Evolutionary conservation across 106 monocot genomes (phyloP), one percentile per base, ranked within the genome.

Genomic region (Amphibolis antarctica): DNA sequence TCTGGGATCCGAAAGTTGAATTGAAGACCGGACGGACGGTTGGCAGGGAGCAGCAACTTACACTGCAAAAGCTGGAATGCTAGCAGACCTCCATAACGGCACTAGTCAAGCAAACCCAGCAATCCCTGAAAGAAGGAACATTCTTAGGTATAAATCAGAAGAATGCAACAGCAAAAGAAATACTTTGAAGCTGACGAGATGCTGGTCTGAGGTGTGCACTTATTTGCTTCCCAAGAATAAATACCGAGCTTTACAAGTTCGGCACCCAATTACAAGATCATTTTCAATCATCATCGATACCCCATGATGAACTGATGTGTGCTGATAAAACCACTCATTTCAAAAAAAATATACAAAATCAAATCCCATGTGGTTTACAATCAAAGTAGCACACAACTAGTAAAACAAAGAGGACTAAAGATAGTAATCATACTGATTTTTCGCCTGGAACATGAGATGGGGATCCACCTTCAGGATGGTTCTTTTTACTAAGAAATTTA

Each of bases 401-500:
- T 28, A 43, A 61, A 61, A 10, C 17, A 61, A 6, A 43, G 42
- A 44, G 12, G 18, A 0, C 29, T 42, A 0, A 3, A 47, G 46
- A 27, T 24, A 48, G 36, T 23, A 63, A 46, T 43, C 74, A 78
- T 47, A 79, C 63, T 23, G 71, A 64, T 55, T 67, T 71, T 50
- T 78, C 71, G 3, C 68, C 79, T 56, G 75, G 75, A 22, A 72
- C 63, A 26, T 68, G 46, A 28, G 79, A 83, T 6, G 60, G 60
- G 42, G 82, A 79, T 42, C 70, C 71, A 50, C 68, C 60, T 52
- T 81, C 87, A 30, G 54, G 17, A 2, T 60, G 65, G 53, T 57
- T 76, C 65, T 74, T 79, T 74, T 72, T 76, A 68, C 70, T 71
- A 51, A 74, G 60, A 26, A 88, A 77, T 17, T 36, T 36, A 4